Evolutionary conservation across 805 yeast genomes (phyloP), one percentile per base, ranked within the genome.

Genomic region (Kluyveromyces nonfermentans): DNA sequence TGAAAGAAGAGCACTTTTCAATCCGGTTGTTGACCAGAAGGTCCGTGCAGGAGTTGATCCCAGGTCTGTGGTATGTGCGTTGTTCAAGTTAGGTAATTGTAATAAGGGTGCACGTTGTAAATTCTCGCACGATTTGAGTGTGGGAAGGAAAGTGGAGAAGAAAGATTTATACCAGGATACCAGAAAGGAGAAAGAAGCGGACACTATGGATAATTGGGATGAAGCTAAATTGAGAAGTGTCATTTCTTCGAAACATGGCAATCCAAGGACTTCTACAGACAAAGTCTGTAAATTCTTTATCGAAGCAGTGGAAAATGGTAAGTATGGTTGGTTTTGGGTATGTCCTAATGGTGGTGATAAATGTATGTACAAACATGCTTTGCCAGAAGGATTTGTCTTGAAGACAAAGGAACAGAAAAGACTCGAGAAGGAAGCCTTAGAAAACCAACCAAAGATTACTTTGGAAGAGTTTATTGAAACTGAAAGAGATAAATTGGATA

Each of bases 281-380:
- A 93, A 77, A 53, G 85, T 93, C 40, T 93, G 99, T 75, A 93
- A 89, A 64, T 78, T 65, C 65, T 94, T 93, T 69, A 85, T 93
- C 52, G 96, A 88, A 47, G 97, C 98, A 0, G 97, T 93, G 46
- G 99, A 93, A 62, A 87, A 88, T 59, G 93, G 90, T 46, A 90
- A 90, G 62, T 93, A 93, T 62, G 98, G 98, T 59, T 93, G 98
- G 98, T 89, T 93, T 67, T 93, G 98, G 98, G 73, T 75, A 17
- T 93, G 98, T 71, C 98, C 98, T 21, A 86, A 86, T 54, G 89
- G 90, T 34, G 97, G 96, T 52, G 78, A 83, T 48, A 82, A 78
- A 48, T 93, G 99, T 77, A 90, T 82, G 71, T 93, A 93, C 70
- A 81, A 78, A 65, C 99, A 93, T 66, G 84, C 97, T 7, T 73